These are phyloP conservation scores for Laetiporus sulphureus DNA, from an alignment of 1,284 basidiomycete genomes.

Conservation along the genomic window DNA sequence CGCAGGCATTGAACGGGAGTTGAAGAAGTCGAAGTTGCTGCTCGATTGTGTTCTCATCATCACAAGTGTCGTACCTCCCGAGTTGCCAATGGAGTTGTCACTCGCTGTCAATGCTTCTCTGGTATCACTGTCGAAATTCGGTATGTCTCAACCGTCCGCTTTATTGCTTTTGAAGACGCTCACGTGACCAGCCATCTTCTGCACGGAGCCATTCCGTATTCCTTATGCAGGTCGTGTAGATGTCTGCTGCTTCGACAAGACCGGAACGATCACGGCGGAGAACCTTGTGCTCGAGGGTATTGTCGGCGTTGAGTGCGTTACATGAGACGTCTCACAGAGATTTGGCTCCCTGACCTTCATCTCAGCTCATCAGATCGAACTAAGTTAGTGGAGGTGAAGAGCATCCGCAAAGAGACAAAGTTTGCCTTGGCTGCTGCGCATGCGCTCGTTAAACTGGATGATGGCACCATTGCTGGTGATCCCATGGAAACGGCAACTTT, in stretches of 20 bases:
- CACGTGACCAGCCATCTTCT: conserved; percentile 75
- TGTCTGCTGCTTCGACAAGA: conserved; percentile 98
- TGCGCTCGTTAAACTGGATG: conserved; percentile 88
- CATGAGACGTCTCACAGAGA: neutral
- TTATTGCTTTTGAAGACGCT: neutral
- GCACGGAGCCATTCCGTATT: conserved; percentile 95
- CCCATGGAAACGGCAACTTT: conserved; percentile 99
- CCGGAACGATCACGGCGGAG: conserved; percentile 93
- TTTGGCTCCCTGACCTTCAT: conserved; percentile 2
- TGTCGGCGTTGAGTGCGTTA: conserved; percentile 74
- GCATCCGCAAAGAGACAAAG: conserved; percentile 74
- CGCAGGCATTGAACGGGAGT: conserved; percentile 83
- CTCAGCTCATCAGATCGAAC: conserved; percentile 49
- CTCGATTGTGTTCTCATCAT: conserved; percentile 93
- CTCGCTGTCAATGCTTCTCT: conserved; percentile 92
- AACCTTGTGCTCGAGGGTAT: conserved; percentile 93
- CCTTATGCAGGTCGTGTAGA: conserved; percentile 91
- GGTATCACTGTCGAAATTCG: conserved; percentile 88
- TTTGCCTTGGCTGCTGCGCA: conserved; percentile 92
- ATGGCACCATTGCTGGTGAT: conserved; percentile 92
- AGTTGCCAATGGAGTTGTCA: conserved; percentile 93
- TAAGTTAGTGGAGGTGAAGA: conserved; percentile 74
- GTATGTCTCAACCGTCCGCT: conserved; percentile 32
- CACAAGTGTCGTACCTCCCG: conserved; percentile 93
- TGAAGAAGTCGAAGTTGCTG: conserved; percentile 90